Evolutionary conservation across 2,329 filamentous ascomycete species (phyloP).

Genomic region (Colletotrichum karsti): DNA sequence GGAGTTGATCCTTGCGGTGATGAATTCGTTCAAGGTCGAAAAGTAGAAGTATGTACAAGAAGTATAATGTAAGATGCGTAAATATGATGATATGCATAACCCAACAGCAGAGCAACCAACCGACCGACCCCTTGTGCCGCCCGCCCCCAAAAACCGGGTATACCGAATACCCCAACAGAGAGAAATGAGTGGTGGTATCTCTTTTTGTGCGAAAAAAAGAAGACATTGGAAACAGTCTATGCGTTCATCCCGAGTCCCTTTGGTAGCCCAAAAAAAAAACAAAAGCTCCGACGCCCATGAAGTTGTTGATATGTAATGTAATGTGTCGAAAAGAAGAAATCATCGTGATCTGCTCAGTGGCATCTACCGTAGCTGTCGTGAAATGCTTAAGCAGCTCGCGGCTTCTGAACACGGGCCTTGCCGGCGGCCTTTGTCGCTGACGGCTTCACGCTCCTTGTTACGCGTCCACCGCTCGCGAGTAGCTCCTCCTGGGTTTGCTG

Average conservation of each 20-base stretch:
- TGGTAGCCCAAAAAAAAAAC: constrained; percentile 8
- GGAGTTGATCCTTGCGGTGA: background rate
- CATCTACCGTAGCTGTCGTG: background rate
- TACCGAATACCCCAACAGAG: background rate
- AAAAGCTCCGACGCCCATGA: background rate
- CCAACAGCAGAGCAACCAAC: background rate
- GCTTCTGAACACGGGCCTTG: background rate
- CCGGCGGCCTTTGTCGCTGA: background rate
- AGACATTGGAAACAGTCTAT: constrained; percentile 8
- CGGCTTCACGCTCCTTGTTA: background rate
- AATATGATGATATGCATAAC: background rate
- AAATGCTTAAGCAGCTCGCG: background rate
- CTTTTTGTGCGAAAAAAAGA: background rate
- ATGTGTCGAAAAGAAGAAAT: background rate
- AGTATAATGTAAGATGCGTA: background rate
- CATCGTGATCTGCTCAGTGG: no score
- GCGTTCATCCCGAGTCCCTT: background rate
- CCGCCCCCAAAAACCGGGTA: background rate
- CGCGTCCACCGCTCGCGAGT: background rate
- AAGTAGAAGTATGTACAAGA: constrained; percentile 10
- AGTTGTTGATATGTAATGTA: no score
- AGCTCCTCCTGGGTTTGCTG: background rate
- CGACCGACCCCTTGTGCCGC: background rate
- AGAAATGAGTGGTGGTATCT: constrained; percentile 19
- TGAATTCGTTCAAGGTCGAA: background rate